These are phyloP conservation scores for Podospora australis DNA, from an alignment of 495 filamentous ascomycete species.

Conservation along the genomic window DNA sequence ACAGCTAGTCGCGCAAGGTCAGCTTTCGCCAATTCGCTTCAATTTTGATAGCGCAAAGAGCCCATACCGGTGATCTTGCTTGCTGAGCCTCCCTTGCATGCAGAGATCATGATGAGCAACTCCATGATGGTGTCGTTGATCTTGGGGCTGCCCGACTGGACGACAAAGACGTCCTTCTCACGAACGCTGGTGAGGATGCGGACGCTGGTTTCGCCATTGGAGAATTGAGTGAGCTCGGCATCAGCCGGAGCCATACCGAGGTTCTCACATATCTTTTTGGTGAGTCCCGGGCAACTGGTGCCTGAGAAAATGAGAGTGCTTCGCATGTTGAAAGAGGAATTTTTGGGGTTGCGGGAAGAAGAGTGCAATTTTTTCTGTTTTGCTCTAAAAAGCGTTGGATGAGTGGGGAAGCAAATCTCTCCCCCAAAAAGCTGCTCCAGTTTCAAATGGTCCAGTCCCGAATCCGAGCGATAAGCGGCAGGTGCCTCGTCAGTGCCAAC, in stretches of 20 bases:
- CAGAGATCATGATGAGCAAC: constrained; percentile 96
- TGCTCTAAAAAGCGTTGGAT: constrained; percentile 6
- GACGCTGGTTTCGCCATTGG: constrained; percentile 89
- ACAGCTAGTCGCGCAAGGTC: constrained; percentile 55
- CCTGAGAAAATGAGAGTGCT: constrained; percentile 53
- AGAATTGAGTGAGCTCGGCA: constrained; percentile 54
- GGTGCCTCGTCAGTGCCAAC: too few species aligned
- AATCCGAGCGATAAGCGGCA: too few species aligned
- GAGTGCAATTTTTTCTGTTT: not conserved
- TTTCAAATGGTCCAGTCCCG: too few species aligned
- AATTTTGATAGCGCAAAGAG: constrained; percentile 9
- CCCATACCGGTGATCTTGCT: constrained; percentile 91
- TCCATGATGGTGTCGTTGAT: constrained; percentile 99
- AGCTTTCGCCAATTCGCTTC: constrained; percentile 8
- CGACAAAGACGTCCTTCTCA: constrained; percentile 97
- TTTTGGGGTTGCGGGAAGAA: constrained; percentile 4
- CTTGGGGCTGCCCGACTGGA: constrained; percentile 92
- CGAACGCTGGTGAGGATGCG: constrained; percentile 88
- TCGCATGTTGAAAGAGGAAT: constrained; percentile 39
- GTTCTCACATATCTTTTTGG: constrained; percentile 52
- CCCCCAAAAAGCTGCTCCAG: not conserved
- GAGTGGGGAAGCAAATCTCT: constrained; percentile 3
- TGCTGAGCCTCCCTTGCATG: constrained; percentile 94
- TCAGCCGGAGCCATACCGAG: constrained; percentile 51
- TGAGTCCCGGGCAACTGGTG: constrained; percentile 51